Percentiles rank a stretch among this genome's conserved stretches.
These are phyloP conservation scores for Kodamaea sp. DNA, from an alignment of 1,139 yeast genomes.

Conservation along the genomic window DNA sequence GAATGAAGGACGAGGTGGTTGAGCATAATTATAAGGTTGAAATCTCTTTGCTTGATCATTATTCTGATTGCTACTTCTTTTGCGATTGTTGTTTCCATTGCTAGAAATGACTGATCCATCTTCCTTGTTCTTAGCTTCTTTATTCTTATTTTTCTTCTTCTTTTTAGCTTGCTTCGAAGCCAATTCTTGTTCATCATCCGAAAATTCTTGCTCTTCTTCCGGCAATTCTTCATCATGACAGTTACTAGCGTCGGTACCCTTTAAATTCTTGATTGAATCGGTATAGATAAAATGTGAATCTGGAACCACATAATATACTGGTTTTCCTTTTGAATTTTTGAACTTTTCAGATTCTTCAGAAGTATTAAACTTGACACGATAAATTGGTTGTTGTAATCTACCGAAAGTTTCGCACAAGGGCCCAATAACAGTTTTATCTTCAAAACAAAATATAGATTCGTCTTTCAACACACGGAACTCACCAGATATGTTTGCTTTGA, in stretches of 20 bases:
- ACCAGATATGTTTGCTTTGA: constrained; percentile 76
- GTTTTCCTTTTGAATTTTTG: constrained; percentile 48
- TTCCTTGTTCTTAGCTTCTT: constrained; percentile 21
- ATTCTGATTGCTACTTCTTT: constrained; percentile 5
- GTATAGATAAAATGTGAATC: constrained; percentile 79
- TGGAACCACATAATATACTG: constrained; percentile 75
- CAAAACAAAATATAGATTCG: constrained; percentile 74
- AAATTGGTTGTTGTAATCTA: constrained; percentile 77
- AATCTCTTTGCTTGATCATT: constrained; percentile 13
- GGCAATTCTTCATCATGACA: constrained; percentile 93
- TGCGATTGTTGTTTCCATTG: constrained; percentile 5
- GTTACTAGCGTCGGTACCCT: constrained; percentile 94
- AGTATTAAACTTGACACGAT: constrained; percentile 65
- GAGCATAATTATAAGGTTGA: constrained; percentile 26
- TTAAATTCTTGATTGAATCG: constrained; percentile 59
- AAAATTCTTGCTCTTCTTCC: constrained; percentile 88
- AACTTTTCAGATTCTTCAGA: constrained; percentile 48
- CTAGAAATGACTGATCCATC: constrained; percentile 10
- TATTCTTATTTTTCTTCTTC: constrained; percentile 45
- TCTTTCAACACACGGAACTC: constrained; percentile 82
- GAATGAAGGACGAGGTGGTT: background rate
- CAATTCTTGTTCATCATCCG: constrained; percentile 84
- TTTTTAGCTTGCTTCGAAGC: constrained; percentile 56
- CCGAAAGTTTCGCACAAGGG: constrained; percentile 89
- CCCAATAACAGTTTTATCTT: constrained; percentile 72